Percentiles rank a stretch among this genome's conserved stretches.
These are phyloP conservation scores for Synchytrium microbalum DNA, from an alignment of 371 early-diverging fungal species.

Conservation along the genomic window DNA sequence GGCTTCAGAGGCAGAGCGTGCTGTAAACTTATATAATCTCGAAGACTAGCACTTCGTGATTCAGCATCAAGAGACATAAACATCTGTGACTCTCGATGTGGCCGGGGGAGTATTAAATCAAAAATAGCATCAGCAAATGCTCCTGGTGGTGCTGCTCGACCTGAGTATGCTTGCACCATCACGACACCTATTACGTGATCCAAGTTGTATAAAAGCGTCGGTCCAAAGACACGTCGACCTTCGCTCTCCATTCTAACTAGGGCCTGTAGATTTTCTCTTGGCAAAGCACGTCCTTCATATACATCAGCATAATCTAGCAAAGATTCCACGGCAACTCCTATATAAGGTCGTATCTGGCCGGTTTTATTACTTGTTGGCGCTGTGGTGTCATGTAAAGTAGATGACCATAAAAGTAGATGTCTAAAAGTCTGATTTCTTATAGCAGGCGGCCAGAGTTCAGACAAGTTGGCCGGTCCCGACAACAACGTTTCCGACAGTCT, in stretches of 20 bases:
- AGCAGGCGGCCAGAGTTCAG: not conserved
- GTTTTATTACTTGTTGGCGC: not conserved
- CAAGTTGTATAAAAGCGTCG: slow-evolving; percentile 27
- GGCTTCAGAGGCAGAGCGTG: slow-evolving; percentile 13
- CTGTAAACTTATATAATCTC: slow-evolving; percentile 22
- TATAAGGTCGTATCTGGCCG: slow-evolving; percentile 12
- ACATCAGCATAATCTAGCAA: slow-evolving; percentile 27
- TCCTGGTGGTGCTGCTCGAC: not conserved
- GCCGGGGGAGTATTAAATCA: slow-evolving; percentile 32
- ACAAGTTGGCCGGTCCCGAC: not conserved
- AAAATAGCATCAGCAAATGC: slow-evolving; percentile 23
- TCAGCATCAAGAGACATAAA: slow-evolving; percentile 18
- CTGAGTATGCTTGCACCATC: slow-evolving; percentile 30
- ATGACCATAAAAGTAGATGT: slow-evolving; percentile 22
- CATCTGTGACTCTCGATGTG: slow-evolving; percentile 16
- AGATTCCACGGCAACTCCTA: slow-evolving; percentile 30
- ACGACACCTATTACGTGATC: slow-evolving; percentile 39
- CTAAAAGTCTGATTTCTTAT: slow-evolving; percentile 11
- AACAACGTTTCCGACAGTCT: slow-evolving; percentile 25
- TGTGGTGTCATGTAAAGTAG: slow-evolving; percentile 13
- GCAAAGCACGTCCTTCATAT: slow-evolving; percentile 19
- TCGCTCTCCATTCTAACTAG: slow-evolving; percentile 25
- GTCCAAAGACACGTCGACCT: slow-evolving; percentile 33
- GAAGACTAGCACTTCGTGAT: slow-evolving; percentile 18
- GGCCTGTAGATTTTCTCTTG: slow-evolving; percentile 26